phyloP scores from a whole-genome alignment of 1,284 basidiomycete species.

The Neolentinus lepideus region DNA sequence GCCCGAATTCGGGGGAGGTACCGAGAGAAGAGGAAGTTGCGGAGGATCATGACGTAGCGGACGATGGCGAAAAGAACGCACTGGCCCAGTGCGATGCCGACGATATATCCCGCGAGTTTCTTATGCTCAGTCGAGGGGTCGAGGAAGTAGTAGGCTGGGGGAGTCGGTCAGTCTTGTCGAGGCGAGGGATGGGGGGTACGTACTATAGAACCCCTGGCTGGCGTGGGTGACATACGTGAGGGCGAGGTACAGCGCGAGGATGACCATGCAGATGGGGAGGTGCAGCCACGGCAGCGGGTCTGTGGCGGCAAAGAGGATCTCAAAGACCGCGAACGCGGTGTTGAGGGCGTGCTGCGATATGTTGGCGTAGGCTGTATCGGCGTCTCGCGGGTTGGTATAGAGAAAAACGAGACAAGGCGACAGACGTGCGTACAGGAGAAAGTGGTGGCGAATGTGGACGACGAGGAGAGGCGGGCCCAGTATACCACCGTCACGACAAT shows the following conservation, averaged over 20 bases:
- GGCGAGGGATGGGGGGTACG: conserved; percentile 17
- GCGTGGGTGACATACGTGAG: conserved; percentile 58
- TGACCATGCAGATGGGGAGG: conserved; percentile 35
- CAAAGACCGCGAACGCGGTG: conserved; percentile 45
- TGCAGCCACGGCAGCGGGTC: conserved; percentile 48
- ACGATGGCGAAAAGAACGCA: conserved; percentile 17
- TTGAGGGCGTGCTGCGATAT: conserved; percentile 61
- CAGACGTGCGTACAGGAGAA: conserved; percentile 32
- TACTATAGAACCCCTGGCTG: conserved; percentile 58
- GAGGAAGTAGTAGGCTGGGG: conserved; percentile 39
- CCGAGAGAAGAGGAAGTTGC: conserved; percentile 9
- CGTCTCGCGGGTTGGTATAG: background rate
- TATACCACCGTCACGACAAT: conserved; percentile 62
- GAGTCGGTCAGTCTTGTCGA: conserved; percentile 1
- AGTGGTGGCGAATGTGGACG: conserved; percentile 31
- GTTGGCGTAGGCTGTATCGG: conserved; percentile 43
- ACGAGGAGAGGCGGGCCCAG: conserved; percentile 49
- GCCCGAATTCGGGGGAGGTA: background rate
- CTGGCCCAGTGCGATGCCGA: conserved; percentile 18
- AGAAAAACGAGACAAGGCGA: conserved; percentile 2
- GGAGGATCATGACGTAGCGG: conserved; percentile 11
- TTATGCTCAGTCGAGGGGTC: conserved; percentile 27
- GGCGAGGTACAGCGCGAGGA: conserved; percentile 53
- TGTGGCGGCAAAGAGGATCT: conserved; percentile 47
- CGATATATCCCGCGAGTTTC: conserved; percentile 37